phyloP scores from a whole-genome alignment of 2,329 filamentous ascomycete species.

The Verticillium dahliae region DNA sequence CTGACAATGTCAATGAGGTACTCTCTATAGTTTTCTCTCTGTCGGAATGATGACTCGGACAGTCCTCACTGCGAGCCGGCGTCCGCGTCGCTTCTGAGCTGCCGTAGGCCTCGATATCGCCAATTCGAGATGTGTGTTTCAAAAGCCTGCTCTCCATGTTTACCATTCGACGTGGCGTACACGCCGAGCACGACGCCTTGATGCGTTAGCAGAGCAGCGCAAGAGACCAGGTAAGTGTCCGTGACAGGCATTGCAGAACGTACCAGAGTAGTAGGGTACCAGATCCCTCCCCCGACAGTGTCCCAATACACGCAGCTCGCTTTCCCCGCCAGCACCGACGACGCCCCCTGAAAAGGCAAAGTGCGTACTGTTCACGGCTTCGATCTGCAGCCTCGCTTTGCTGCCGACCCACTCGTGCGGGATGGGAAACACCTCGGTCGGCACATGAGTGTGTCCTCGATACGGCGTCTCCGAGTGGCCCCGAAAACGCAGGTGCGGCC shows the following conservation, averaged over 20 bases:
- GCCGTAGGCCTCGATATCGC: slow-evolving; percentile 1
- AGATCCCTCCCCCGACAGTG: slow-evolving; percentile 9
- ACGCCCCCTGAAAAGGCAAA: slow-evolving; percentile 7
- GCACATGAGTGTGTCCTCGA: background rate
- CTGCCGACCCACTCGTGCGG: slow-evolving; percentile 4
- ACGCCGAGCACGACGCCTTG: slow-evolving; percentile 5
- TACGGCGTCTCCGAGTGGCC: slow-evolving; percentile 10
- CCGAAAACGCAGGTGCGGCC: slow-evolving; percentile 11
- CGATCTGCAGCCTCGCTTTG: slow-evolving; percentile 6
- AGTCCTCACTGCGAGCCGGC: background rate
- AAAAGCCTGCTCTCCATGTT: slow-evolving; percentile 11
- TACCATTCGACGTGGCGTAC: slow-evolving; percentile 8
- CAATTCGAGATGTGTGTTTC: slow-evolving; percentile 9
- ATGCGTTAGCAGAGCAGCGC: background rate
- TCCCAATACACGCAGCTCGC: slow-evolving; percentile 5
- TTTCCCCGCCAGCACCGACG: background rate
- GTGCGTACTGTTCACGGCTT: slow-evolving; percentile 9
- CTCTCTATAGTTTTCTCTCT: too few species aligned
- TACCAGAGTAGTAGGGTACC: slow-evolving; percentile 13
- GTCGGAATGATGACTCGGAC: too few species aligned
- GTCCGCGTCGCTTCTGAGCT: slow-evolving; percentile 5
- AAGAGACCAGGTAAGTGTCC: too few species aligned
- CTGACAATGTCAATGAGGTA: too few species aligned
- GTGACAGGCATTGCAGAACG: background rate
- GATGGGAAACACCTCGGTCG: slow-evolving; percentile 2